Conservation (phyloP, 345 rosid species). For the Salix purpurea region DNA sequence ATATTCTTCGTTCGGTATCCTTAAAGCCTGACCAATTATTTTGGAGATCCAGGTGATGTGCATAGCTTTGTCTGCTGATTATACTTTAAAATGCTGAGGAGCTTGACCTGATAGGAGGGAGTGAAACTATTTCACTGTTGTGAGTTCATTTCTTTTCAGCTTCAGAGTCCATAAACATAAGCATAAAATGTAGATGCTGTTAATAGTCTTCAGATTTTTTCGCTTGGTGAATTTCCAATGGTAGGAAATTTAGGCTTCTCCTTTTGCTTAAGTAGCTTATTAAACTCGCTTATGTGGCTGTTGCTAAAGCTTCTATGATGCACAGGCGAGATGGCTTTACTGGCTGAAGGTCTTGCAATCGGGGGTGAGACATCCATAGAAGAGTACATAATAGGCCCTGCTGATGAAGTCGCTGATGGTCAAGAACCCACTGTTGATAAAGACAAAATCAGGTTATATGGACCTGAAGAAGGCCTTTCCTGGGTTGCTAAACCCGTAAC, state of each 20-base stretch:
- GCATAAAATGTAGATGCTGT: not conserved
- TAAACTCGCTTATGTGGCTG: not conserved
- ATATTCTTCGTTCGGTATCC: not conserved
- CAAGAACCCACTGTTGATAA: slow-evolving; percentile 52
- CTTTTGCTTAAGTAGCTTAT: not conserved
- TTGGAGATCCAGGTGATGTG: not conserved
- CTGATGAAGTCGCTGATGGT: slow-evolving; percentile 53
- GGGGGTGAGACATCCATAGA: slow-evolving; percentile 89
- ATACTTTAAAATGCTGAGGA: not conserved
- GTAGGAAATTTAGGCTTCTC: not conserved
- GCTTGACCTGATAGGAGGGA: not conserved
- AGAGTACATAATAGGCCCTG: slow-evolving; percentile 81
- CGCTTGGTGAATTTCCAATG: not conserved
- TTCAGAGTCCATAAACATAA: not conserved
- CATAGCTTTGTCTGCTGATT: not conserved
- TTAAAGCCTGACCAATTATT: not conserved
- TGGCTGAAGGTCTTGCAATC: slow-evolving; percentile 87
- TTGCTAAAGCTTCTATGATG: slow-evolving; percentile 17
- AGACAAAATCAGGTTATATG: slow-evolving; percentile 63
- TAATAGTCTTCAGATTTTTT: not conserved
- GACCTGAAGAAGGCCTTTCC: slow-evolving; percentile 78
- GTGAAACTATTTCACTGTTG: not conserved
- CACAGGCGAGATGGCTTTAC: slow-evolving; percentile 94
- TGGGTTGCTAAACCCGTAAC: slow-evolving; percentile 86
- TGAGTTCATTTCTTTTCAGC: not conserved